Evolutionary conservation across 495 filamentous ascomycete genomes (phyloP).

Genomic region (Penicillium turbatum): DNA sequence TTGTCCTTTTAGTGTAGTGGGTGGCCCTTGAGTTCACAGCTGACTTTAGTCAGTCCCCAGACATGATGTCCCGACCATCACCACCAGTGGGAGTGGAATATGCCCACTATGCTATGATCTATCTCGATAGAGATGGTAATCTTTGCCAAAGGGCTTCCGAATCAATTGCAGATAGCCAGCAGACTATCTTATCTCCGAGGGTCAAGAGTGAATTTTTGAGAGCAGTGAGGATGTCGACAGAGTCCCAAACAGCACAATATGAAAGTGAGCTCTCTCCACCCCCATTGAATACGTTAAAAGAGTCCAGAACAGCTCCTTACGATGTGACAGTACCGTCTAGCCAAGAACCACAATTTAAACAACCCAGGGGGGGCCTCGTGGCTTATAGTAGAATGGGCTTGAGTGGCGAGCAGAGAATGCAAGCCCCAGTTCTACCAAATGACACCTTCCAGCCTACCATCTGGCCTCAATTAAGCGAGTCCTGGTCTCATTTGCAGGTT

Average conservation of each 20-base stretch:
- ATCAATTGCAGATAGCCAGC: conserved; percentile 31
- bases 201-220: conserved; percentile 35
- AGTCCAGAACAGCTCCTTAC: background rate
- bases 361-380: background rate
- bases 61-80: conserved; percentile 26
- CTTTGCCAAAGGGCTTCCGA: conserved; percentile 35
- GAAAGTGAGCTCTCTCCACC: conserved; percentile 12
- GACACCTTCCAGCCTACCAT: conserved; percentile 5
- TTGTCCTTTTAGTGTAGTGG: background rate
- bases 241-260: conserved; percentile 6
- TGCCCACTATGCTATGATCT: conserved; percentile 39
- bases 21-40: background rate
- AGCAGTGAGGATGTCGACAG: conserved; percentile 34
- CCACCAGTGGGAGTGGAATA: conserved; percentile 21
- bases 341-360: background rate
- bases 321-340: background rate
- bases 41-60: conserved; percentile 16
- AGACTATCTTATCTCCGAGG: conserved; percentile 33
- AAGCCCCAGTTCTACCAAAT: background rate
- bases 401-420: background rate
- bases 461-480: conserved; percentile 7
- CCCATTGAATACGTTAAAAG: background rate
- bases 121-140: conserved; percentile 35
- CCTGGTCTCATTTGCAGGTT: background rate
- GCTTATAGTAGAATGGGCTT: background rate